Percentiles rank a stretch among this genome's conserved stretches.
phyloP scores from a whole-genome alignment of 2,329 filamentous ascomycete genomes.

The Dichotomopilus funicola region DNA sequence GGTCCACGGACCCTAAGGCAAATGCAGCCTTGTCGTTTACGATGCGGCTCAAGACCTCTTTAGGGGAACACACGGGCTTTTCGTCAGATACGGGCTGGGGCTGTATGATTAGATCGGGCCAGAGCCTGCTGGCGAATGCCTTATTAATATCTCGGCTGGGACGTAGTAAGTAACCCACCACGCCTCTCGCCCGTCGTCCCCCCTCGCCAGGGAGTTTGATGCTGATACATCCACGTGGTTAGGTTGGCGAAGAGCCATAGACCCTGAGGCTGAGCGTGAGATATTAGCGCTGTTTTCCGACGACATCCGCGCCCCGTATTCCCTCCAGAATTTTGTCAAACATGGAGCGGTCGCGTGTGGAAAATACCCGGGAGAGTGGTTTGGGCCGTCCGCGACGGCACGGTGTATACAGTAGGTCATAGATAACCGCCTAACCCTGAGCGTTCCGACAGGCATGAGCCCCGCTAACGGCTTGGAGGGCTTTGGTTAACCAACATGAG shows the following conservation, averaged over 20 bases:
- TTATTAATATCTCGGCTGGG: constrained; percentile 67
- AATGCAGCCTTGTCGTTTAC: constrained; percentile 68
- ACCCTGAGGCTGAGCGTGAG: constrained; percentile 54
- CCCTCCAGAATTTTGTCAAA: constrained; percentile 87
- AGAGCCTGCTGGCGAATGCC: constrained; percentile 85
- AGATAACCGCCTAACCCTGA: not conserved
- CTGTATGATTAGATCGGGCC: constrained; percentile 96
- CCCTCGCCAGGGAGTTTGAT: not conserved
- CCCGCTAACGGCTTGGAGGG: constrained; percentile 42
- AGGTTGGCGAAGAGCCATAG: constrained; percentile 68
- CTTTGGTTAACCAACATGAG: constrained; percentile 62
- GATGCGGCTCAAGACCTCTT: constrained; percentile 74
- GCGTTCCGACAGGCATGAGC: too few relatives aligned
- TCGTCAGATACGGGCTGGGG: constrained; percentile 95
- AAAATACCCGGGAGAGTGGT: constrained; percentile 96
- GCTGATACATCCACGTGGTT: not conserved
- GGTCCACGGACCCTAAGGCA: constrained; percentile 68
- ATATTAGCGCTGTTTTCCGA: constrained; percentile 83
- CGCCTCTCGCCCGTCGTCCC: not conserved
- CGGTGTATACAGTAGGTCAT: constrained; percentile 80
- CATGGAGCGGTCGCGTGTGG: constrained; percentile 83
- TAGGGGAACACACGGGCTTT: constrained; percentile 75
- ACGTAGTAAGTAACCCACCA: constrained; percentile 51
- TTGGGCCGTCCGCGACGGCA: constrained; percentile 93
- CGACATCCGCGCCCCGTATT: constrained; percentile 78